Evolutionary conservation across 2,329 filamentous ascomycete species (phyloP), one percentile per base, ranked within the genome.

Genomic region (Plenodomus biglobosus): DNA sequence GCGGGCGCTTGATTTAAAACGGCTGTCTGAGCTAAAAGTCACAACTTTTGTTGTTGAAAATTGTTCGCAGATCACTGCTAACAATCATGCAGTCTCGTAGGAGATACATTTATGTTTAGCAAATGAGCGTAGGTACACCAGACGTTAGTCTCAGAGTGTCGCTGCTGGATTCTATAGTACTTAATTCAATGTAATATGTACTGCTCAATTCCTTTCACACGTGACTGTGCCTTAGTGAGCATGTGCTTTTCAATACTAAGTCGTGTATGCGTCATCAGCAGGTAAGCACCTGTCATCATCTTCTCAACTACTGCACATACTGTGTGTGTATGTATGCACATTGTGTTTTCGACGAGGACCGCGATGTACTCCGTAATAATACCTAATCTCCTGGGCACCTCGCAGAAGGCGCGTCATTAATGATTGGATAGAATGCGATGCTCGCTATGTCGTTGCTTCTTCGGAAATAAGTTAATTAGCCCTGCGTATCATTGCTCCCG

Each of bases 1-100:
- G 75, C 70, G 74, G 76, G 79, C 35, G 82, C 79, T 79, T 86
- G 84, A 86, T 79, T 87, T 85, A 81, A 82, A 62, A 73, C 82
- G 84, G 83, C 85, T 82, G 75, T 82, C 84, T 86, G 81, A 83
- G 74, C 73, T 49, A 42, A 45, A 52, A 52, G 19, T 38, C 42
- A 46, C 42, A 32, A 35, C 39, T 38, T 21, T 51, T 58, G 44
- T n/a, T 55, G 44, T 32, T 40, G 19, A 37, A 36, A 4, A 24
- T 17, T 8, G 30, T 38, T 42, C 40, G 21, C 40, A 30, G 50
- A 50, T 47, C 47, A 53, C 19, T 32, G 52, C 53, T 60, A 47
- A 55, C 43, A 41, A 42, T 34, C n/a, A 19, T 40, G 30, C 50
- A 46, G 42, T 46, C 20, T 34, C 37, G 11, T 38, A 15, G 13